Conservation (phyloP, 192 early-diverging fungal genomes). For the Rhizoclosmatium sp. region DNA sequence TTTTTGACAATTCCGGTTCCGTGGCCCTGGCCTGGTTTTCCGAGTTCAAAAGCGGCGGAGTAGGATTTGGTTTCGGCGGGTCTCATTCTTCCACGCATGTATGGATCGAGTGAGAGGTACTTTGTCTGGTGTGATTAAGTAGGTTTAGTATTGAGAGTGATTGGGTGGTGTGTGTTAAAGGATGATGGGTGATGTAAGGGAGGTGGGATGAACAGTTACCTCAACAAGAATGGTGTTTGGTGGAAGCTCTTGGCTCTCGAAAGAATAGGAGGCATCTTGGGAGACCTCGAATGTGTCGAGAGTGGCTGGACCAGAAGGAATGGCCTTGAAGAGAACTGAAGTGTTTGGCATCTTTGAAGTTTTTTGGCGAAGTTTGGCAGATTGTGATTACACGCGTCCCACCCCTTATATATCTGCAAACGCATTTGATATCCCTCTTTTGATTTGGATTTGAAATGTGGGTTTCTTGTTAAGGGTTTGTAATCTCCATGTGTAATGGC, state of each 20-base stretch:
- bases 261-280: conserved; percentile 49
- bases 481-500: too few species aligned
- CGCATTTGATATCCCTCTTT: too few species aligned
- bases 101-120: conserved; percentile 61
- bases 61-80: conserved; percentile 48
- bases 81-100: conserved; percentile 75
- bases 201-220: too few species aligned
- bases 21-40: conserved; percentile 67
- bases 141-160: too few species aligned
- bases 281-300: conserved; percentile 39
- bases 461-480: too few species aligned
- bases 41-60: conserved; percentile 59
- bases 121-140: not conserved
- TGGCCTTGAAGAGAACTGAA: conserved; percentile 52
- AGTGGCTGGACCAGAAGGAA: conserved; percentile 45
- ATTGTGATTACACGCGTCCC: too few species aligned
- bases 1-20: conserved; percentile 72
- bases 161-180: too few species aligned
- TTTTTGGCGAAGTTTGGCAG: too few species aligned
- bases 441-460: too few species aligned
- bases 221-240: too few species aligned
- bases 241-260: conserved; percentile 24
- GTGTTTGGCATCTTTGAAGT: conserved; percentile 28
- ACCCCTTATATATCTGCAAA: too few species aligned
- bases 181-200: too few species aligned